Conservation (phyloP, 495 filamentous ascomycete genomes). For the Penicillium lividum region DNA sequence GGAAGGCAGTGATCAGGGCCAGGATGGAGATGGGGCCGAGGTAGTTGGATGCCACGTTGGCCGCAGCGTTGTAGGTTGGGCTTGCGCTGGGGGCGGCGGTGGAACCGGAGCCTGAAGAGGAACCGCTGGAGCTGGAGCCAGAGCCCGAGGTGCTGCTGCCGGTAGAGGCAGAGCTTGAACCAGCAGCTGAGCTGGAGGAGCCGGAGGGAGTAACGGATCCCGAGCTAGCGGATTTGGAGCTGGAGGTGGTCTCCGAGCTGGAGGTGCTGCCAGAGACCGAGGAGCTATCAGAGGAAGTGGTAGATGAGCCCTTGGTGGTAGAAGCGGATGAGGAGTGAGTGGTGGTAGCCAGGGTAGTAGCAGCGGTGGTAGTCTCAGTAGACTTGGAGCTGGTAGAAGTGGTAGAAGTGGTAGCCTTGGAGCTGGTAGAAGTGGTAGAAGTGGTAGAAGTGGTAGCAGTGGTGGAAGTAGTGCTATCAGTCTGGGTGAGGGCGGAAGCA, state of each 20-base stretch:
- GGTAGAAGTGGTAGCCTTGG: conserved; percentile 2
- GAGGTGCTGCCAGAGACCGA: conserved; percentile 9
- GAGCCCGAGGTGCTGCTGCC: conserved; percentile 12
- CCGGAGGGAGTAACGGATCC: conserved; percentile 11
- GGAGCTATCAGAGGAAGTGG: conserved; percentile 11
- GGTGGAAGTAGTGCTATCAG: conserved; percentile 12
- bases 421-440: conserved; percentile 10
- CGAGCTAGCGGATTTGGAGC: conserved; percentile 17
- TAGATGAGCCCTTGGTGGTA: conserved; percentile 16
- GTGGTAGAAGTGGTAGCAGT: conserved; percentile 12
- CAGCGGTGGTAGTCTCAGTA: conserved; percentile 6
- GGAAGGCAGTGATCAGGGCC: conserved; percentile 37
- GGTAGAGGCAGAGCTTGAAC: conserved; percentile 24
- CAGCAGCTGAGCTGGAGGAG: conserved; percentile 24
- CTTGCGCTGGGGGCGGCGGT: conserved; percentile 24
- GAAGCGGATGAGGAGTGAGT: conserved; percentile 19
- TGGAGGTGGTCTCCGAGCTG: conserved; percentile 18
- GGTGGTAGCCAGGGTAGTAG: conserved; percentile 21
- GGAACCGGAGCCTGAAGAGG: conserved; percentile 17
- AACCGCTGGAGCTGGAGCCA: conserved; percentile 15
- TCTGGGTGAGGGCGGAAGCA: conserved; percentile 10
- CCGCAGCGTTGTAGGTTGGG: conserved; percentile 28
- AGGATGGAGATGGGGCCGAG: conserved; percentile 31
- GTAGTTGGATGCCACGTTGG: conserved; percentile 27
- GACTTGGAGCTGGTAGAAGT: not conserved